Conservation (phyloP, 345 rosid genomes). For the Clausena lansium region DNA sequence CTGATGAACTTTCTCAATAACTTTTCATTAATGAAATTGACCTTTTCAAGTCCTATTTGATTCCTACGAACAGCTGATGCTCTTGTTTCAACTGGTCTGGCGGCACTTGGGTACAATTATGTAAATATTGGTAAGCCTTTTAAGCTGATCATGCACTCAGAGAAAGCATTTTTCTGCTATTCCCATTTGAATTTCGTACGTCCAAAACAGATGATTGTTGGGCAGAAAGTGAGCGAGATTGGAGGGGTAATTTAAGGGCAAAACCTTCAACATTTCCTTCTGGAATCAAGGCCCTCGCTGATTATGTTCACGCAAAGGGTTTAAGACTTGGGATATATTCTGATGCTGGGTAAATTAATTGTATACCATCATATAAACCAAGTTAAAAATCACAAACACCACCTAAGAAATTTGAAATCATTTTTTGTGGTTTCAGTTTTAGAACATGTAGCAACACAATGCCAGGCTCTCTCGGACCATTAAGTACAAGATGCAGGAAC, state of each 20-base stretch:
- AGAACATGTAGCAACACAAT: slow-evolving; percentile 53
- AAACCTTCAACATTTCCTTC: slow-evolving; percentile 45
- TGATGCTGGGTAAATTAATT: slow-evolving; percentile 46
- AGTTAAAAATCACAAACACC: not conserved
- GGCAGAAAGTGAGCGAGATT: slow-evolving; percentile 48
- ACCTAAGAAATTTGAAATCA: not conserved
- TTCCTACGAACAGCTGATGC: slow-evolving; percentile 43
- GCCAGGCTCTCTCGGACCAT: slow-evolving; percentile 62
- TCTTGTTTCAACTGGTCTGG: slow-evolving; percentile 52
- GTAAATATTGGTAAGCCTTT: slow-evolving; percentile 48
- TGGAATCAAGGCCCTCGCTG: slow-evolving; percentile 55
- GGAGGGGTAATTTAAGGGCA: slow-evolving; percentile 35
- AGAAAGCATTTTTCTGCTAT: not conserved
- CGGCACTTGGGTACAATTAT: slow-evolving; percentile 47
- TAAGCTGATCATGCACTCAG: not conserved
- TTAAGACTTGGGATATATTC: slow-evolving; percentile 55
- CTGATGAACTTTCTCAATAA: not conserved
- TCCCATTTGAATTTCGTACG: not conserved
- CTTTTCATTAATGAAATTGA: not conserved
- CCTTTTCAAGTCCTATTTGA: not conserved
- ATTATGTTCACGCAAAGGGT: slow-evolving; percentile 46
- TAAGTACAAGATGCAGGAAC: slow-evolving; percentile 56
- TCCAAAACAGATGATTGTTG: slow-evolving; percentile 47
- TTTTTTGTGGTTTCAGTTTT: slow-evolving; percentile 17
- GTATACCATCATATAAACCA: not conserved